A percentile compares a stretch with the other conserved stretches of the same genome.
phyloP scores from a whole-genome alignment of 2,329 filamentous ascomycete species.

The Fusarium metavorans region DNA sequence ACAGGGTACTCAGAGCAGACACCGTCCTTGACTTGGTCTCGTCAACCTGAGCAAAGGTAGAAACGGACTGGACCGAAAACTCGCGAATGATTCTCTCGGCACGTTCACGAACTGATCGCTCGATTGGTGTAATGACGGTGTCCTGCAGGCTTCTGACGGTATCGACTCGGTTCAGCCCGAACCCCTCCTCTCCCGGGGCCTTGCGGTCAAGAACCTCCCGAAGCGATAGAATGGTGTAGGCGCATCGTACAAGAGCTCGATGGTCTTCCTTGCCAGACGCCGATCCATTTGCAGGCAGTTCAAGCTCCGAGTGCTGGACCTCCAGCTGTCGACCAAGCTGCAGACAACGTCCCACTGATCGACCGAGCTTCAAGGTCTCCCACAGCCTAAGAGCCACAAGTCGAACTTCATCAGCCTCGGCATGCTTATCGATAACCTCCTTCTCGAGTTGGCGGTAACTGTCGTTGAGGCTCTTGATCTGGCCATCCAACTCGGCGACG shows the following conservation, averaged over 20 bases:
- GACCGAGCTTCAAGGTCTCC: constrained; percentile 81
- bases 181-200: constrained; percentile 78
- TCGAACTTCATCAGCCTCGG: constrained; percentile 85
- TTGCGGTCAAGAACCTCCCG: constrained; percentile 77
- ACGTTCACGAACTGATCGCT: constrained; percentile 77
- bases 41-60: constrained; percentile 75
- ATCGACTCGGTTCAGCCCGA: constrained; percentile 79
- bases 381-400: constrained; percentile 82
- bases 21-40: constrained; percentile 80
- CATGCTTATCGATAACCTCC: constrained; percentile 88
- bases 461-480: constrained; percentile 83
- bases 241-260: constrained; percentile 82
- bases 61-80: constrained; percentile 74
- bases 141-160: constrained; percentile 78
- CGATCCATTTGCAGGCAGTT: constrained; percentile 36
- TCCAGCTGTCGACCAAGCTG: constrained; percentile 88
- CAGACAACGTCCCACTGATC: constrained; percentile 82
- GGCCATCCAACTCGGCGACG: constrained; percentile 80
- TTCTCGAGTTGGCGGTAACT: constrained; percentile 88
- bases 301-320: constrained; percentile 79
- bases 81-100: constrained; percentile 85
- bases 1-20: constrained; percentile 81
- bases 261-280: constrained; percentile 74
- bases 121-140: constrained; percentile 76
- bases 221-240: constrained; percentile 81